Evolutionary conservation across 73 alveolate genomes (phyloP), one percentile per base, ranked within the genome.

Genomic region (Tetrahymena borealis): DNA sequence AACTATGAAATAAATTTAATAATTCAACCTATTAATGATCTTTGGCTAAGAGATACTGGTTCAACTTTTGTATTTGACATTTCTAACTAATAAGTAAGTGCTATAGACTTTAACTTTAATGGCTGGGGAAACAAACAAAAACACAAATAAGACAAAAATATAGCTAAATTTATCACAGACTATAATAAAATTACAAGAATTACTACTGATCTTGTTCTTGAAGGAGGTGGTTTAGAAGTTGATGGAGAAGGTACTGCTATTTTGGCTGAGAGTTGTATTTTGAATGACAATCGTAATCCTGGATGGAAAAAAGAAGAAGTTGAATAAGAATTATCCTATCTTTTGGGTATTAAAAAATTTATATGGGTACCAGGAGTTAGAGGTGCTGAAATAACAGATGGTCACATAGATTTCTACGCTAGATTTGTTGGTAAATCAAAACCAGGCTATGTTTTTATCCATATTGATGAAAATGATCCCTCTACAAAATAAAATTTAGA

Each of bases 161-260:
- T 90, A 16, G 96, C 96, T n/a, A 79, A 79, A 9, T 15, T 78
- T 40, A 93, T 93, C 32, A 93, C 93, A 5, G 31, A 42, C 13
- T 37, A 79, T 40, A 13, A 85, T 8, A 93, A 93, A 10, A 79
- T 91, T 16, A 28, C 77, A 7, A 41, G 33, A 39, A 91, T 93
- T 38, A 6, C 40, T 18, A 90, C 96, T 28, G 38, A 39, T 32
- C 24, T 93, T 28, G 94, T 90, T 28, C 91, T 90, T 93, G 94
- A 93, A 42, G 95, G 95, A 33, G 96, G 94, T 3, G 85, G 94
- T 18, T 42, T 90, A 28, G 94, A 93, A 90, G 96, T 93, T 37
- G 96, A 93, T n/a, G 96, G 96, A 31, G 96, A 93, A 38, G 96
- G 96, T 15, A 93, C 96, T 0, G 96, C 96, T 32, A 33, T 93